These are phyloP conservation scores for Pichia scutulata DNA, from an alignment of 805 yeast species.

Conservation along the genomic window DNA sequence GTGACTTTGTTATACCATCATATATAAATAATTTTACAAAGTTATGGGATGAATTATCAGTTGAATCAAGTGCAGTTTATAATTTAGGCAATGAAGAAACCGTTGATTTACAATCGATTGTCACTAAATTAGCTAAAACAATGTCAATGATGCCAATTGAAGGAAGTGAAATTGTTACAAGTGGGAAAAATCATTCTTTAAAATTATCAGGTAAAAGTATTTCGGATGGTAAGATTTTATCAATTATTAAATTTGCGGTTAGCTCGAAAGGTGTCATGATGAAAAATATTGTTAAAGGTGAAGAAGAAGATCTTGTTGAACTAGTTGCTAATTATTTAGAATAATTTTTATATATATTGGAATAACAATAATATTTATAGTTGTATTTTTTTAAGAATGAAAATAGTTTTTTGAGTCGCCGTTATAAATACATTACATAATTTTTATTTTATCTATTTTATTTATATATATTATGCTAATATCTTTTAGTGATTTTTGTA, in stretches of 20 bases:
- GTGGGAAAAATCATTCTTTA: slow-evolving; percentile 56
- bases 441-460: background rate
- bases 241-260: slow-evolving; percentile 39
- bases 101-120: slow-evolving; percentile 45
- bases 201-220: slow-evolving; percentile 78
- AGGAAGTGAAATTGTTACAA: slow-evolving; percentile 56
- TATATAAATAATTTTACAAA: slow-evolving; percentile 69
- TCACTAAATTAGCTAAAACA: slow-evolving; percentile 41
- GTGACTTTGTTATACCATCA: slow-evolving; percentile 75
- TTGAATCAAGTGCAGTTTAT: slow-evolving; percentile 58
- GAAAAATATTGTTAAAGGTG: slow-evolving; percentile 53
- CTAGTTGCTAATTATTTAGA: slow-evolving; percentile 45
- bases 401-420: background rate
- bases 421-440: background rate
- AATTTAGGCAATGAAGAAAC: slow-evolving; percentile 43
- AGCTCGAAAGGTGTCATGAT: slow-evolving; percentile 43
- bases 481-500: background rate
- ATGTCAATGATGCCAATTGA: slow-evolving; percentile 70
- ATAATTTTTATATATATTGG: slow-evolving; percentile 11
- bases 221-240: slow-evolving; percentile 47
- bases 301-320: slow-evolving; percentile 40
- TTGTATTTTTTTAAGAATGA: background rate
- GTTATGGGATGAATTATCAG: slow-evolving; percentile 63
- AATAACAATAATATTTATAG: background rate
- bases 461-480: too few relatives aligned